phyloP scores from a whole-genome alignment of 441 rosid species.

The Corymbia calophylla region DNA sequence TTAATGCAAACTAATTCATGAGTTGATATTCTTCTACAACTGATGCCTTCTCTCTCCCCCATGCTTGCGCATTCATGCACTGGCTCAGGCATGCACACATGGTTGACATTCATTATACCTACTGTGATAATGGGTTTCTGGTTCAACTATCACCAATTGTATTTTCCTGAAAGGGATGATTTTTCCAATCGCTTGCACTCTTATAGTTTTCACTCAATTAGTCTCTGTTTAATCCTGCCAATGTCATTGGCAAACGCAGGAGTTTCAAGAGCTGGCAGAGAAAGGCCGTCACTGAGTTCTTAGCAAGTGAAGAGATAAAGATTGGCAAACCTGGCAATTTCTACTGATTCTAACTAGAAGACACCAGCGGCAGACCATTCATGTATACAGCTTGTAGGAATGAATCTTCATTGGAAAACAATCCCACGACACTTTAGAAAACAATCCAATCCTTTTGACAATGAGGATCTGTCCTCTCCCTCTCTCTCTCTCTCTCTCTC shows the following conservation, averaged over 20 bases:
- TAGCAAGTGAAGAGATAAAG: conserved; percentile 8
- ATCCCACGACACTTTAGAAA: not conserved
- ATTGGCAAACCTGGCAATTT: conserved; percentile 25
- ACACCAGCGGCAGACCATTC: not conserved
- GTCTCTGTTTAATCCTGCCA: not conserved
- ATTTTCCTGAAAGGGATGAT: not conserved
- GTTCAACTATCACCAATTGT: not conserved
- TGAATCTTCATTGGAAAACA: conserved; percentile 20
- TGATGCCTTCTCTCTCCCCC: not conserved
- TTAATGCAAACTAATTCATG: not conserved
- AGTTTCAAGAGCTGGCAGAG: conserved; percentile 22
- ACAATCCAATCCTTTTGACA: conserved; percentile 21
- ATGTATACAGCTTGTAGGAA: conserved; percentile 23
- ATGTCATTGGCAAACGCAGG: conserved; percentile 11
- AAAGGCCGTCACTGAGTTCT: conserved; percentile 1
- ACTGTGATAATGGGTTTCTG: not conserved
- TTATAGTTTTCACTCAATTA: not conserved
- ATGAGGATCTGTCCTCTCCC: conserved; percentile 21
- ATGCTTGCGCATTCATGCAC: not conserved
- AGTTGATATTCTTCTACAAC: not conserved
- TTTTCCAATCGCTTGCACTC: not conserved
- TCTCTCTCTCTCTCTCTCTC: conserved; percentile 5
- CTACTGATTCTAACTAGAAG: not conserved
- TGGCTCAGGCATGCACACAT: not conserved
- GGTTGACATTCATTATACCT: not conserved